Evolutionary conservation across 2,329 filamentous ascomycete genomes (phyloP).

Genomic region (Apiospora kogelbergensis): DNA sequence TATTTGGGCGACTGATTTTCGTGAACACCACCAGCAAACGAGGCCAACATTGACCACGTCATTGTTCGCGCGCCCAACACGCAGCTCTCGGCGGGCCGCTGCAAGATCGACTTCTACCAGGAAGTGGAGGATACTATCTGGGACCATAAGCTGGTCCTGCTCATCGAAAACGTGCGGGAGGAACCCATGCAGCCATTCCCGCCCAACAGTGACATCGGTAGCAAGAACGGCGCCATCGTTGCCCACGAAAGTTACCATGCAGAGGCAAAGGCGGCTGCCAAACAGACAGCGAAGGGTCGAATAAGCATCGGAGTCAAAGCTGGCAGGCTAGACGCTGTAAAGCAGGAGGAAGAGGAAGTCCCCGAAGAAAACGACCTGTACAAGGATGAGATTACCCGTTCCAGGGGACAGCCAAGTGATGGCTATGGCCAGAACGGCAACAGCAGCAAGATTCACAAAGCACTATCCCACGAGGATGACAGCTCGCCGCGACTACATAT

Average conservation of each 20-base stretch:
- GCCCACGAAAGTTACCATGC: constrained; percentile 9
- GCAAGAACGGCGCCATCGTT: constrained; percentile 25
- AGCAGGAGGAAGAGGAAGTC: no score
- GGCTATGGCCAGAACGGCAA: not conserved
- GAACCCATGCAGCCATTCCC: constrained; percentile 39
- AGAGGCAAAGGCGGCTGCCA: not conserved
- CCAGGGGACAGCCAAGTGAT: not conserved
- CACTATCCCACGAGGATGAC: not conserved
- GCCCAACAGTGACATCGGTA: constrained; percentile 23
- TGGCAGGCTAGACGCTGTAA: not conserved
- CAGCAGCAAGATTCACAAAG: not conserved
- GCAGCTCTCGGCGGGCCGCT: constrained; percentile 30
- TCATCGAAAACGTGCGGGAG: constrained; percentile 33
- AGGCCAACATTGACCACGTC: constrained; percentile 43
- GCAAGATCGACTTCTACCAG: constrained; percentile 17
- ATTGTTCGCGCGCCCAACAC: constrained; percentile 43
- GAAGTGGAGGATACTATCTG: constrained; percentile 16
- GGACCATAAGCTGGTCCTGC: constrained; percentile 27
- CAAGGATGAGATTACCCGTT: not conserved
- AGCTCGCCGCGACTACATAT: constrained; percentile 4
- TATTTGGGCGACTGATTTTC: not conserved
- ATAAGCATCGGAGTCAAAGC: not conserved
- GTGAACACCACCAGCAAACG: constrained; percentile 16
- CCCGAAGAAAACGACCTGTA: not conserved
- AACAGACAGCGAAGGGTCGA: not conserved